Percentiles rank a stretch among this genome's conserved stretches.
Evolutionary conservation across 2,329 filamentous ascomycete species (phyloP).

Genomic region (Leptographium wingfieldii): DNA sequence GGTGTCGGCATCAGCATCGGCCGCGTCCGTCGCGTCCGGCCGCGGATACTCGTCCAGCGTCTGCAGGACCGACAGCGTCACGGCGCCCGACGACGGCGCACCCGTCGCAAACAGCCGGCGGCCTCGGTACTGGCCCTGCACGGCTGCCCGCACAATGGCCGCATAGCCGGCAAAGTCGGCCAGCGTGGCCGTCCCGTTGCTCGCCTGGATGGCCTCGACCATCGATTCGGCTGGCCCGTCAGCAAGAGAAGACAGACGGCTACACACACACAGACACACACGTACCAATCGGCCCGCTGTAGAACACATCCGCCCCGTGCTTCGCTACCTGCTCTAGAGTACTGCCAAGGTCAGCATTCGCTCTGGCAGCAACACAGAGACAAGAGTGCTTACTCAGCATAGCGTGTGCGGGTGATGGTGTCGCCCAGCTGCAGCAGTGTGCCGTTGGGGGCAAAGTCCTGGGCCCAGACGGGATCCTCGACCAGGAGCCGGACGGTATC

Average conservation of each 20-base stretch:
- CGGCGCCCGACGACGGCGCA: slow-evolving; percentile 66
- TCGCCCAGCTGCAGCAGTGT: slow-evolving; percentile 60
- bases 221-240: slow-evolving; percentile 50
- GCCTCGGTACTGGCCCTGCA: slow-evolving; percentile 54
- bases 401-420: slow-evolving; percentile 66
- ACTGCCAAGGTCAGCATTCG: slow-evolving; percentile 14
- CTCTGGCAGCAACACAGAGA: not conserved
- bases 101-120: slow-evolving; percentile 57
- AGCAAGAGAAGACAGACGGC: slow-evolving; percentile 1
- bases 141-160: slow-evolving; percentile 45
- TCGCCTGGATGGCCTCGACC: slow-evolving; percentile 51
- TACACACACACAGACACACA: not conserved
- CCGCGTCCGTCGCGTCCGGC: slow-evolving; percentile 30
- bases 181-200: slow-evolving; percentile 76
- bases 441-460: slow-evolving; percentile 78
- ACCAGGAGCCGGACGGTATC: slow-evolving; percentile 49
- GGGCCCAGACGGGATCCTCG: slow-evolving; percentile 65
- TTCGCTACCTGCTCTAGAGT: slow-evolving; percentile 68
- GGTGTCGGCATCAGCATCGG: slow-evolving; percentile 18
- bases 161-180: slow-evolving; percentile 65
- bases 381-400: slow-evolving; percentile 38
- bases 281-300: slow-evolving; percentile 25
- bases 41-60: slow-evolving; percentile 64
- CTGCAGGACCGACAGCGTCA: slow-evolving; percentile 67
- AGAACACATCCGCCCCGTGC: slow-evolving; percentile 37